Conservation (phyloP, 352 stramenopile genomes). For the Halophytophthora batemanensis region DNA sequence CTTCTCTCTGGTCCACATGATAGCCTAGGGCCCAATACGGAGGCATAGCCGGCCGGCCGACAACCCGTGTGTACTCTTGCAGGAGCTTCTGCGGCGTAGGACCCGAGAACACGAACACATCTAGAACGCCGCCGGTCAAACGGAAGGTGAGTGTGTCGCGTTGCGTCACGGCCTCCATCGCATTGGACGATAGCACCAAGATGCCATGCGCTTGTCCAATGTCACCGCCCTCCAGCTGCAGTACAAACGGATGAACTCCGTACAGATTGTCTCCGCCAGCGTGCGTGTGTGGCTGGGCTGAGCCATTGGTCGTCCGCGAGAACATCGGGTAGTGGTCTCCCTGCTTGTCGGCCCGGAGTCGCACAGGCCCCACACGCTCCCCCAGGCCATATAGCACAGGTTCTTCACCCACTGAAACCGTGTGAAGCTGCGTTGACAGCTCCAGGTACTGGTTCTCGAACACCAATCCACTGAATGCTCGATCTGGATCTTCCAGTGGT, state of each 20-base stretch:
- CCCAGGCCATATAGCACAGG: constrained; percentile 72
- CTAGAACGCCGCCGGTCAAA: constrained; percentile 72
- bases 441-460: constrained; percentile 89
- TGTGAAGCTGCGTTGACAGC: constrained; percentile 63
- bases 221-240: constrained; percentile 58
- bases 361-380: constrained; percentile 48
- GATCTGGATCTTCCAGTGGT: constrained; percentile 21
- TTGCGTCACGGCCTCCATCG: constrained; percentile 82
- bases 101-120: constrained; percentile 78
- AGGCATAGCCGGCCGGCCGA: constrained; percentile 73
- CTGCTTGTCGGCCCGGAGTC: constrained; percentile 33
- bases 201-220: constrained; percentile 61
- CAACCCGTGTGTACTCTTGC: constrained; percentile 67
- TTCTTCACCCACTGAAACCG: constrained; percentile 15
- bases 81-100: constrained; percentile 54
- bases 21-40: constrained; percentile 87
- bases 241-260: constrained; percentile 68
- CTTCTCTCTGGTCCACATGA: constrained; percentile 56
- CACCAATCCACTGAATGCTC: constrained; percentile 56
- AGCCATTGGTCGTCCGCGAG: constrained; percentile 24
- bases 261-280: constrained; percentile 72
- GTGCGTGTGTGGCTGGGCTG: constrained; percentile 17
- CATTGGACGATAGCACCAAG: constrained; percentile 81
- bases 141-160: constrained; percentile 70
- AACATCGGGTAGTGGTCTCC: constrained; percentile 79